phyloP scores from a whole-genome alignment of 2,329 filamentous ascomycete species.

The Pseudopithomyces maydicus region DNA sequence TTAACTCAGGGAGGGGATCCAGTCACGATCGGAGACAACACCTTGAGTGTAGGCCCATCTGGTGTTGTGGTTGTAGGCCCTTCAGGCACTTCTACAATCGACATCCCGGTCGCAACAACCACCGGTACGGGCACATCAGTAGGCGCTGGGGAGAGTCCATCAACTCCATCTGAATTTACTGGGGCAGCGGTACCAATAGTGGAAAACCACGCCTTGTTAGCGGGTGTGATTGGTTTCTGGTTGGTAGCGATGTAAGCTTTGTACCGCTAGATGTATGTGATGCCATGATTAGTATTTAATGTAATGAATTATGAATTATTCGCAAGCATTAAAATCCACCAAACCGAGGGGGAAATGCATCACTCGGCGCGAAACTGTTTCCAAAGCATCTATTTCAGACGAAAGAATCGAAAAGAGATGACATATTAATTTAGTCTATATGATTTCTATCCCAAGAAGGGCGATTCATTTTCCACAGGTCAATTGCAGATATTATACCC shows the following conservation, averaged over 20 bases:
- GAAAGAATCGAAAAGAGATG: no score
- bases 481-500: no score
- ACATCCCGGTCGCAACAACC: not conserved
- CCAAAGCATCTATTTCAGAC: no score
- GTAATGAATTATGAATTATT: not conserved
- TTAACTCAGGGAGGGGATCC: conserved; percentile 4
- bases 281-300: not conserved
- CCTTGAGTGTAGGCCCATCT: conserved; percentile 9
- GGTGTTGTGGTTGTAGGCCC: conserved; percentile 12
- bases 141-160: not conserved
- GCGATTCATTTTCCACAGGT: no score
- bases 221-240: not conserved
- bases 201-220: not conserved
- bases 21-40: conserved; percentile 8
- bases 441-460: no score
- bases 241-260: not conserved
- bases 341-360: not conserved
- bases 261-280: not conserved
- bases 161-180: not conserved
- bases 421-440: no score
- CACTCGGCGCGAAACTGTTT: no score
- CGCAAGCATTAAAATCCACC: not conserved
- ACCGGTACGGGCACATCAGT: not conserved
- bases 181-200: not conserved
- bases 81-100: conserved; percentile 6